phyloP scores from a whole-genome alignment of 441 rosid genomes.

The Caryocar brasiliense region DNA sequence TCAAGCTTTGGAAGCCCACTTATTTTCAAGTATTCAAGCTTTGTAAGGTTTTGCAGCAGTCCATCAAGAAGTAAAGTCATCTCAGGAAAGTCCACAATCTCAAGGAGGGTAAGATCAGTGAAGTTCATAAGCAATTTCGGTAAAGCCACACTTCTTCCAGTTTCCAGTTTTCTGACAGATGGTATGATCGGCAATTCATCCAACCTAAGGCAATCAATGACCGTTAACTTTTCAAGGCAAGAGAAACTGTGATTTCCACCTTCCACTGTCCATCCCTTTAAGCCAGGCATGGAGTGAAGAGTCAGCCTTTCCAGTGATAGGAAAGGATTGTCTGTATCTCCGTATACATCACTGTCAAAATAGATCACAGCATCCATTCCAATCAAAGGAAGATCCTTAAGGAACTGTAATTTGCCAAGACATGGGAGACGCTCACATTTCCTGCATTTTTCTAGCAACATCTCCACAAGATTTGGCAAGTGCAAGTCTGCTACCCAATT shows the following conservation, averaged over 20 bases:
- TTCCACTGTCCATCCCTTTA: conserved; percentile 4
- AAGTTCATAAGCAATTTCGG: not conserved
- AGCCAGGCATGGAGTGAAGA: not conserved
- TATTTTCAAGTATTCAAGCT: not conserved
- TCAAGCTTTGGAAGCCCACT: accelerated
- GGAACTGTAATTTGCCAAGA: conserved; percentile 9
- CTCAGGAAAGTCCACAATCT: not conserved
- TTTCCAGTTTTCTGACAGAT: not conserved
- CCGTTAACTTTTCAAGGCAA: not conserved
- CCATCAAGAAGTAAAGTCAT: not conserved
- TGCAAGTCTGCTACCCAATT: conserved; percentile 6
- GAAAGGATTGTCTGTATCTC: not conserved
- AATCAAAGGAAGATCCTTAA: not conserved
- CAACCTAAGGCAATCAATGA: not conserved
- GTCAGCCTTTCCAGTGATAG: not conserved
- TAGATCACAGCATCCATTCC: not conserved
- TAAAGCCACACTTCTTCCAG: not conserved
- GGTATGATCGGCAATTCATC: conserved; percentile 2
- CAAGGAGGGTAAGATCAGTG: not conserved
- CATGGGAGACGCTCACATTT: conserved; percentile 15
- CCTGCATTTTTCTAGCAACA: not conserved
- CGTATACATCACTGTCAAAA: not conserved
- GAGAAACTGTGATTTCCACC: not conserved
- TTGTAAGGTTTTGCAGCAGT: not conserved
- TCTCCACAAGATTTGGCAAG: conserved; percentile 14